Evolutionary conservation across 2,329 filamentous ascomycete species (phyloP), one percentile per base, ranked within the genome.

Genomic region (Rosellinia necatrix): DNA sequence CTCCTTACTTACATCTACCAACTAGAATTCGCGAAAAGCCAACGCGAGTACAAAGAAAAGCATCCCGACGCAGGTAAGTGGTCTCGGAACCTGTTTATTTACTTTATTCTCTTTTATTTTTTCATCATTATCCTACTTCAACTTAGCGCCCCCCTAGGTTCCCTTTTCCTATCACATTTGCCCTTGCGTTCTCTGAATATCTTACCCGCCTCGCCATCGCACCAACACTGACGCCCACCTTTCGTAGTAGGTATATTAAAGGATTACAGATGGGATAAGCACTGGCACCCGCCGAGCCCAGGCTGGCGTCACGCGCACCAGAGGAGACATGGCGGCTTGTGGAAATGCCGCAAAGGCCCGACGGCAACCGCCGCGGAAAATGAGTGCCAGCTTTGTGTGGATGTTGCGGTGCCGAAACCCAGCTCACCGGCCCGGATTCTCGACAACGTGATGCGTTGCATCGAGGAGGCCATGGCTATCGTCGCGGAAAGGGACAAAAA

Each of bases 251-350:
- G 43, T 15, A 48, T 24, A 13, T 5, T 40, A 15, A 35, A 35
- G 50, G 27, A 60, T 22, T 9, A 51, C 9, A 35, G 42, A 8
- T 68, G 66, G 66, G 61, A 66, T 27, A 66, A 66, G 52, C 27
- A 58, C 2, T 68, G 62, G 61, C 67, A 69, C 29, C 32, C 59
- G 4, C 63, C 66, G 6, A 37, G 60, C 21, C 56, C 60, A 4
- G 53, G 53, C 10, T 69, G 67, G 67, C 58, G 40, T 8, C 42
- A 60, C 24, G 29, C 50, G 3, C 47, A 58, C 9, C 59, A 60
- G 29, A 61, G 30, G 34, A 13, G 27, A 32, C 25, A 53, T 3
- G 67, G 66, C n/a, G 67, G 67, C 12, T 67, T 48, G 58, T 69
- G 66, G 66, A 67, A 60, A 30, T 69, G 67, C 48, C 50, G 59